Base-by-base conservation (phyloP, 768 basidiomycete species). In the Mrakia blollopis region DNA sequence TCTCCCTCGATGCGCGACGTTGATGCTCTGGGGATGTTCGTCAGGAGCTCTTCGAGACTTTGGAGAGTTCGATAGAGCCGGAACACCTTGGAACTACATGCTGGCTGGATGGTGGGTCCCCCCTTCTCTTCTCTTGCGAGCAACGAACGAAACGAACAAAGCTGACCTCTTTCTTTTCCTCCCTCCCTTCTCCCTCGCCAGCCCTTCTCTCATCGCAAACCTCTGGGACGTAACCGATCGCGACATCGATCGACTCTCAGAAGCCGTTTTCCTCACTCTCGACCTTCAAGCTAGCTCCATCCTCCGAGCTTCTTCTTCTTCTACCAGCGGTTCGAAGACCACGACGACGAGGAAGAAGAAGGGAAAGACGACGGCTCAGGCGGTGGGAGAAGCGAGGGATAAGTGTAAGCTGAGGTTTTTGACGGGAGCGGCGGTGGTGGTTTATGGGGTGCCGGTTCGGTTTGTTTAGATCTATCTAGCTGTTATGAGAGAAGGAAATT, bases 21-120 rank as follows among this genome's bases (percentile, higher is more conserved):
- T 92, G 1, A 94, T 98, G 93, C 87, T 99, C 4, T 99, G 96
- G 97, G 97, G 97, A 0, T 99, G 97, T 86, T 99, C 97, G 0
- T 98, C 95, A 0, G 97, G 96, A 14, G 85, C 88, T 1, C 83
- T 99, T 79, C 87, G 88, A 74, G 92, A 96, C 68, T 92, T 93
- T 89, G 97, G 97, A 5, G 93, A 97, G 79, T 95, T 94, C 80
- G 97, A 98, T 81, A 87, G 92, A 14, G 87, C 88, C 21, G 97
- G 97, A 28, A 98, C 93, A 21, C 93, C 97, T 0, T 90, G 92
- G 83, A 90, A 93, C 80, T 99, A 99, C 83, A 93, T 98, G 91
- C 82, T 98, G n/a, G 93, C 91, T 60, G 97, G 96, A 81, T 96
- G 95, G 96, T 98, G 81, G 81, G 94, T 87, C 13, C 13, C 50